Conservation (phyloP, 1,284 basidiomycete genomes). For the Cutaneotrichosporon sp. region DNA sequence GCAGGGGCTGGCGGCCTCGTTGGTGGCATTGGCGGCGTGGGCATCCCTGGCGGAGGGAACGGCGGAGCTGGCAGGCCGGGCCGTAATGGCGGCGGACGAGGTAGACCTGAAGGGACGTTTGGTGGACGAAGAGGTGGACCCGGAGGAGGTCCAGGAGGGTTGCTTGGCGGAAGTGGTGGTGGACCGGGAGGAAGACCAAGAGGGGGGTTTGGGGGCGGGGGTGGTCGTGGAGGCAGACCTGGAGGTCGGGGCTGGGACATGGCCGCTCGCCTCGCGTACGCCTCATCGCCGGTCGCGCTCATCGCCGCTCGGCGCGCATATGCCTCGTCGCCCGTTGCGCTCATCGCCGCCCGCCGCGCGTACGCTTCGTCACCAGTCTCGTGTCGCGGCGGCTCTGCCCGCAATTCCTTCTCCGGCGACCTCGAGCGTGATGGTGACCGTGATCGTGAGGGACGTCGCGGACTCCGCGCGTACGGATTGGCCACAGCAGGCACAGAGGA, state of each 20-base stretch:
- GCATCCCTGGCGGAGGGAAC: constrained; percentile 15
- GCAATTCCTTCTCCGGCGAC: background rate
- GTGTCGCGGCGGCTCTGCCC: background rate
- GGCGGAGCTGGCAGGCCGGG: constrained; percentile 3
- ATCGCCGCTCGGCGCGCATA: constrained; percentile 24
- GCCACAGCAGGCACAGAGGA: background rate
- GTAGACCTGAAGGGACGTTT: background rate
- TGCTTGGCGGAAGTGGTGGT: background rate
- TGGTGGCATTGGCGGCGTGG: constrained; percentile 1
- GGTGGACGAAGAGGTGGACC: background rate
- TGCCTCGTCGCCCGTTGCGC: constrained; percentile 22
- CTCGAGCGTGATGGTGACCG: constrained; percentile 5
- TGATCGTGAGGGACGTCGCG: too few species aligned
- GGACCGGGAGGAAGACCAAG: background rate
- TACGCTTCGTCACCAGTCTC: background rate
- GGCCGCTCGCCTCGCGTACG: constrained; percentile 34
- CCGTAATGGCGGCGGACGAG: constrained; percentile 8
- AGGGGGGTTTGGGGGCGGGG: background rate
- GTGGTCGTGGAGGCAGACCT: constrained; percentile 3
- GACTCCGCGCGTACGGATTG: background rate
- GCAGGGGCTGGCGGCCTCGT: background rate
- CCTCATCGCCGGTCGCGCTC: constrained; percentile 14
- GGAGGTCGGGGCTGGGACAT: constrained; percentile 5
- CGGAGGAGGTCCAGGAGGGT: background rate
- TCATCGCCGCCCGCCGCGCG: background rate